Evolutionary conservation across 2,329 filamentous ascomycete species (phyloP), one percentile per base, ranked within the genome.

Genomic region (Acrocalymma vagum): DNA sequence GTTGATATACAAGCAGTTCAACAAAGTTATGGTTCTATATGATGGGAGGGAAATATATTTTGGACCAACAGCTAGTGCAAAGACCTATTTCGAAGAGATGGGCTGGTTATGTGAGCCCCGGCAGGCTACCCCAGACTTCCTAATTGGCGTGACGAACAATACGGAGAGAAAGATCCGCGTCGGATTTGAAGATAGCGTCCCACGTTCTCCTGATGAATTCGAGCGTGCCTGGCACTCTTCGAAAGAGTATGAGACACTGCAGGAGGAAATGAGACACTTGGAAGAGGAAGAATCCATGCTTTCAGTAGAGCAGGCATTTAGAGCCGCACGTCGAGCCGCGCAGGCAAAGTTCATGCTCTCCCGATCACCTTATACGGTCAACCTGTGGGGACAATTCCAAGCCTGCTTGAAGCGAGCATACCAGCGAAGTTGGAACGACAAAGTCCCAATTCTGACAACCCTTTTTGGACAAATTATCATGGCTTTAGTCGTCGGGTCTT

Each of bases 11-110:
- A 23, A 38, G 14, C 6, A 30, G 3, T 58, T 58, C 11, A 50
- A 60, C 22, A 55, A 52, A n/a, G 52, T 58, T 1, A 40, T 35
- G 6, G 30, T 60, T 9, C 29, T 60, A 2, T 82, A 86, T 54
- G 78, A 78, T 38, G 87, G 87, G 1, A 77, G 81, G 37, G 85
- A 86, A 45, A 80, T 90, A 5, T 91, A 84, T 69, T 90, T 84
- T 55, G 88, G 88, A 3, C 73, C 75, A 0, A 73, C 80, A 0
- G 72, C 78, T 5, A 70, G 78, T 7, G 88, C 87, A 1, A 84
- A 80, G 55, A 65, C 74, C 17, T 91, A 88, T 61, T 90, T 91
- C 48, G 71, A 82, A 24, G 68, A 78, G 5, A 71, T 90, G 6
- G 88, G 88, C 0, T 92, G 90, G 49, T 74, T 81, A 18, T 41